These are phyloP conservation scores for Endothia cerciana DNA, from an alignment of 2,329 filamentous ascomycete genomes.

Conservation along the genomic window DNA sequence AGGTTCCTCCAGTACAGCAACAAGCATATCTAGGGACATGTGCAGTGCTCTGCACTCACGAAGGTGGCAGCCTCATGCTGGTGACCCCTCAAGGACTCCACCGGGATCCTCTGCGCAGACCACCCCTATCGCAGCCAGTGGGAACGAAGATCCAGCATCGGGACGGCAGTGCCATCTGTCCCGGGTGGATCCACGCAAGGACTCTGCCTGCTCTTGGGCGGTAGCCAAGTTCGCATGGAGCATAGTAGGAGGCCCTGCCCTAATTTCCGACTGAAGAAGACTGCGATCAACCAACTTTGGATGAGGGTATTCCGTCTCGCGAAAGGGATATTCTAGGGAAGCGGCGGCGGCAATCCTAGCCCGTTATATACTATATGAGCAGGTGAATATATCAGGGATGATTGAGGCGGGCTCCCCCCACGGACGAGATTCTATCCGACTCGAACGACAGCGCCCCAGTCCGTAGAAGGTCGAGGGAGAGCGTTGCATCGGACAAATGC, in stretches of 20 bases:
- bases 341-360: neutral
- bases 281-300: neutral
- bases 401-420: neutral
- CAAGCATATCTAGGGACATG: neutral
- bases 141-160: conserved; percentile 14
- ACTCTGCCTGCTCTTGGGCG: conserved; percentile 9
- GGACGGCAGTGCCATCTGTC: conserved; percentile 19
- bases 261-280: neutral
- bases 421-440: neutral
- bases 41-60: neutral
- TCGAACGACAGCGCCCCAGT: conserved; percentile 17
- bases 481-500: conserved; percentile 24
- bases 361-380: neutral
- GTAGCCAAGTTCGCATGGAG: conserved; percentile 5
- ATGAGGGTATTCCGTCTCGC: neutral
- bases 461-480: conserved; percentile 18
- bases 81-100: neutral
- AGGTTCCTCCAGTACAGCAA: neutral
- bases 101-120: neutral
- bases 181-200: conserved; percentile 19
- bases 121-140: conserved; percentile 11
- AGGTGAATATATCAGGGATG: too few relatives aligned
- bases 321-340: neutral
- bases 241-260: neutral
- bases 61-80: neutral